These are phyloP conservation scores for Termitomyces sp. DNA, from an alignment of 768 basidiomycete species.

Conservation along the genomic window DNA sequence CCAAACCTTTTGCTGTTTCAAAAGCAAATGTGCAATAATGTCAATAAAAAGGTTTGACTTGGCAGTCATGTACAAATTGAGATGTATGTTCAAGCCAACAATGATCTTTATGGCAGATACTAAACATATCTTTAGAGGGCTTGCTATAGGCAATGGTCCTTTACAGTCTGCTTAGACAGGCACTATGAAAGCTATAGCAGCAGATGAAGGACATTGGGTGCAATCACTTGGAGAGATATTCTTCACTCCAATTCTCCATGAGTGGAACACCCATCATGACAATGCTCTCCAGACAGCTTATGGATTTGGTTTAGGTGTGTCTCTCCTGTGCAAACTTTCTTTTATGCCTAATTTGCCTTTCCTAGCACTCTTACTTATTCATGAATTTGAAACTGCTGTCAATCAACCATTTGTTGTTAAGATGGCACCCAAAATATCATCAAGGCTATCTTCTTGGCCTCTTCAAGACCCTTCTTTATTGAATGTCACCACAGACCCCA, in stretches of 20 bases:
- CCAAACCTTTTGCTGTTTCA: too few species aligned
- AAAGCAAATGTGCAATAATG: too few species aligned
- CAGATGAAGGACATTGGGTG: not conserved
- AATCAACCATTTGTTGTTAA: not conserved
- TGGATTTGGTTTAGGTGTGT: not conserved
- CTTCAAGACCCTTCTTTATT: not conserved
- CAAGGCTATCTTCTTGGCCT: not conserved
- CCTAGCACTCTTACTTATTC: not conserved
- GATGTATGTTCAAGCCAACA: not conserved
- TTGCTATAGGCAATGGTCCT: not conserved
- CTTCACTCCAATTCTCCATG: not conserved
- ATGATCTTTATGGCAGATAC: not conserved
- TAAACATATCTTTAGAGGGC: not conserved
- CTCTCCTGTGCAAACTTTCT: not conserved
- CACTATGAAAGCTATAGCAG: not conserved
- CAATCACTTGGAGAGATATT: not conserved
- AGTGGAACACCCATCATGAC: not conserved
- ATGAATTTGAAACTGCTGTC: not conserved
- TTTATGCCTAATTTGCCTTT: not conserved
- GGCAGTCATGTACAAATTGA: not conserved
- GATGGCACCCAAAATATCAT: not conserved
- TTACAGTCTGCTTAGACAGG: not conserved
- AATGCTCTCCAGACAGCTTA: not conserved
- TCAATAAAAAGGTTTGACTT: not conserved
- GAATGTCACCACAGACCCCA: not conserved